Conservation (phyloP, 352 stramenopile genomes). For the Aphanomyces invadans region DNA sequence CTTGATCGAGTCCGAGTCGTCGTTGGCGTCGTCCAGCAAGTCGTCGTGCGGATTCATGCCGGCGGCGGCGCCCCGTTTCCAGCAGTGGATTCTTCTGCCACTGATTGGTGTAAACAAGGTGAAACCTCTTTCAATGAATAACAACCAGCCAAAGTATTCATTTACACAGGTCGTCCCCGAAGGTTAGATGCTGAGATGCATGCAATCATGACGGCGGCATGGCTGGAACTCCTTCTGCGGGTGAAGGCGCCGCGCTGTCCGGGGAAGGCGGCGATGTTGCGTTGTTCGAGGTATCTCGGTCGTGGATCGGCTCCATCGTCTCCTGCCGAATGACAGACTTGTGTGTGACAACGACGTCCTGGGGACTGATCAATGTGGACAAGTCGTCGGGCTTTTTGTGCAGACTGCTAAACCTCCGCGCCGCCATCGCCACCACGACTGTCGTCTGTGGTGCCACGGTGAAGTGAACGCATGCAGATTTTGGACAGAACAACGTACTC, state of each 20-base stretch:
- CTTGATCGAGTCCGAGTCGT: conserved; percentile 8
- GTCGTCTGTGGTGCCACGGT: too few relatives aligned
- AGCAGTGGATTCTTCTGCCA: neutral
- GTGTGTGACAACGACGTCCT: neutral
- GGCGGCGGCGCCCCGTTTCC: neutral
- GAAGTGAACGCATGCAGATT: too few relatives aligned
- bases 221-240: neutral
- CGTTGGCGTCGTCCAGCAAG: neutral
- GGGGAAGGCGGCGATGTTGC: neutral
- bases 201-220: neutral
- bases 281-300: neutral
- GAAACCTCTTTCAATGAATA: neutral
- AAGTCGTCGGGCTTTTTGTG: neutral
- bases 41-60: neutral
- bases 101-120: neutral
- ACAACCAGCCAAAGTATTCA: neutral
- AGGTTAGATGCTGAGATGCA: neutral
- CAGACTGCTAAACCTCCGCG: conserved; percentile 32
- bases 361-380: neutral
- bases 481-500: conserved; percentile 29
- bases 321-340: neutral
- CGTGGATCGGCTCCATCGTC: neutral
- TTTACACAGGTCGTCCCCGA: neutral
- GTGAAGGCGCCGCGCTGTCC: neutral
- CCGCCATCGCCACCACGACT: conserved; percentile 50